These are phyloP conservation scores for Fusarium graminum DNA, from an alignment of 2,329 filamentous ascomycete species.

Conservation along the genomic window DNA sequence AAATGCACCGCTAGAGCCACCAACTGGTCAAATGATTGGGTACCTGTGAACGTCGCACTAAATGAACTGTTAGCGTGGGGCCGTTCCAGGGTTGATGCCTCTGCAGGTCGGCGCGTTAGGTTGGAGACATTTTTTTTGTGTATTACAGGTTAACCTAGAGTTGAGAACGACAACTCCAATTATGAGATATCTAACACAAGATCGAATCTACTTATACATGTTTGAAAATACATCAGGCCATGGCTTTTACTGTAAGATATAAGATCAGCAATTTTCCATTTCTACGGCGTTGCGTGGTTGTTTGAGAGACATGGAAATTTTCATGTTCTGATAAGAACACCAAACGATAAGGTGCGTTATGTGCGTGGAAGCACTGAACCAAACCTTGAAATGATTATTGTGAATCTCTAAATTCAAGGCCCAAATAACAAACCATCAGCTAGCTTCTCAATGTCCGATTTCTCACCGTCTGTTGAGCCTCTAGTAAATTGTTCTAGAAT, in stretches of 20 bases:
- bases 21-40: conserved; percentile 14
- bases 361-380: too few relatives aligned
- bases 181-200: neutral
- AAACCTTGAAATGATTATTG: neutral
- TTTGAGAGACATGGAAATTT: neutral
- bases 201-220: neutral
- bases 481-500: conserved; percentile 28
- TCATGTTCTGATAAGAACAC: neutral
- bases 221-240: neutral
- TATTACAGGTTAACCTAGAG: conserved; percentile 18
- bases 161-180: neutral
- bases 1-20: conserved; percentile 12
- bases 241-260: neutral
- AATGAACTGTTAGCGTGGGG: conserved; percentile 21
- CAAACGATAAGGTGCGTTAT: too few relatives aligned
- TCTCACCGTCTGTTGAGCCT: conserved; percentile 36
- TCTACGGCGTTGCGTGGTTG: neutral
- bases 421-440: neutral
- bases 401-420: neutral
- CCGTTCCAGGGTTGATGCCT: conserved; percentile 20
- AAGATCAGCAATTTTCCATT: neutral
- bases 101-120: conserved; percentile 25
- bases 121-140: conserved; percentile 17
- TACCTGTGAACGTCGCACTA: neutral
- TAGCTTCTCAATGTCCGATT: neutral